Percentiles rank a stretch among this genome's conserved stretches.
Evolutionary conservation across 495 filamentous ascomycete genomes (phyloP).

Genomic region (Tuber brumale): DNA sequence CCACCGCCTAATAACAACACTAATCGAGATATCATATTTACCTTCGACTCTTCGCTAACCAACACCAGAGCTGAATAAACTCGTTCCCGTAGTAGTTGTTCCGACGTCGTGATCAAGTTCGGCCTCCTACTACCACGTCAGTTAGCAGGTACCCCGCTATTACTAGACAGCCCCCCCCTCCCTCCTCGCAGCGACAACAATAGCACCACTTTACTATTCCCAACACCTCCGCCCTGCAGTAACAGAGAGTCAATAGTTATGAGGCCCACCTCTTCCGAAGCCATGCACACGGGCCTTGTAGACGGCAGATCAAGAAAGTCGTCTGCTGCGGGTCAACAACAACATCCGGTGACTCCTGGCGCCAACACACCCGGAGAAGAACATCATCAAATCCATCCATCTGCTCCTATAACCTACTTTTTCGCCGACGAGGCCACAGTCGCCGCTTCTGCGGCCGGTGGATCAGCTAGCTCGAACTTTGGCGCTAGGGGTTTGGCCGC

Average conservation of each 20-base stretch:
- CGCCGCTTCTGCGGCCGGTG: slow-evolving; percentile 45
- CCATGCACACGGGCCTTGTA: slow-evolving; percentile 29
- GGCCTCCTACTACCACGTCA: slow-evolving; percentile 12
- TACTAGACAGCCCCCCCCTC: slow-evolving; percentile 10
- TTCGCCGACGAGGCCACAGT: slow-evolving; percentile 52
- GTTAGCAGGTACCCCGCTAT: slow-evolving; percentile 34
- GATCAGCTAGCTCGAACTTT: slow-evolving; percentile 28
- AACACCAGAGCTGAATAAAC: not conserved
- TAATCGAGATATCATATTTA: slow-evolving; percentile 2
- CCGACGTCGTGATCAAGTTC: not conserved
- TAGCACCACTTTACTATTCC: slow-evolving; percentile 14
- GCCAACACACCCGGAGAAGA: slow-evolving; percentile 20
- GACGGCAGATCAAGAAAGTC: slow-evolving; percentile 36
- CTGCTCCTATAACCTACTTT: slow-evolving; percentile 53
- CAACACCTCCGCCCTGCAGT: not conserved
- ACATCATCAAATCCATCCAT: slow-evolving; percentile 28
- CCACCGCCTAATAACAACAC: not conserved
- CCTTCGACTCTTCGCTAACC: not conserved
- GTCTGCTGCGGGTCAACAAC: slow-evolving; percentile 22
- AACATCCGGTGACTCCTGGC: slow-evolving; percentile 21
- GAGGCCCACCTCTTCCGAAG: slow-evolving; percentile 38
- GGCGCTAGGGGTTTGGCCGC: slow-evolving; percentile 39
- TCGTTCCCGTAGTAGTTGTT: not conserved
- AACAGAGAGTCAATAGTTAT: slow-evolving; percentile 11
- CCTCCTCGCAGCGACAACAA: slow-evolving; percentile 5